A percentile compares a stretch with the other conserved stretches of the same genome.
These are phyloP conservation scores for Leptographium radiaticola DNA, from an alignment of 2,329 filamentous ascomycete species.

Conservation along the genomic window DNA sequence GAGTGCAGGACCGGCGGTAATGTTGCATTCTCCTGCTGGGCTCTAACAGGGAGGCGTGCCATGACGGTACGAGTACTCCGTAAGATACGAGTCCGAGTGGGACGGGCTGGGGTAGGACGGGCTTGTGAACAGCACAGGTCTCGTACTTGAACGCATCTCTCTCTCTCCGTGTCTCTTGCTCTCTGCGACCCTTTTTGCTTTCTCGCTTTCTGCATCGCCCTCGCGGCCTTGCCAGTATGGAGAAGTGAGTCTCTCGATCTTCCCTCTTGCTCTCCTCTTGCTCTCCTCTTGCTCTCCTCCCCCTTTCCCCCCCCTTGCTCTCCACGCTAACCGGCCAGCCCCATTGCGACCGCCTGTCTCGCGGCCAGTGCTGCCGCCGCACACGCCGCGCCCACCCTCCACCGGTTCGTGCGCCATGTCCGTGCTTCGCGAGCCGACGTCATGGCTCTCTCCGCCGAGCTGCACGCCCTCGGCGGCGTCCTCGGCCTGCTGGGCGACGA, in stretches of 20 bases:
- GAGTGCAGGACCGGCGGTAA: no score
- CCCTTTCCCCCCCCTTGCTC: neutral
- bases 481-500: slow-evolving; percentile 26
- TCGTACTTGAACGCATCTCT: neutral
- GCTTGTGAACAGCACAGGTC: no score
- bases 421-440: slow-evolving; percentile 27
- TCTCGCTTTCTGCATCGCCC: neutral
- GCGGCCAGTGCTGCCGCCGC: slow-evolving; percentile 22
- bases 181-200: neutral
- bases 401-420: slow-evolving; percentile 25
- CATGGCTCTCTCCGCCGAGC: slow-evolving; percentile 25
- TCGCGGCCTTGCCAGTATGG: neutral
- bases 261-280: neutral
- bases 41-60: no score
- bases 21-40: no score
- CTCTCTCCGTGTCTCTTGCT: neutral
- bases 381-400: slow-evolving; percentile 19
- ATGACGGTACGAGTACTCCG: no score
- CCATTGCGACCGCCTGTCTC: slow-evolving; percentile 19
- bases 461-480: slow-evolving; percentile 26
- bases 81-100: no score
- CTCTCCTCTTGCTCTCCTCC: neutral
- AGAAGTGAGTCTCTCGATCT: neutral
- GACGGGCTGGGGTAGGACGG: no score
- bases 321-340: neutral